phyloP scores from a whole-genome alignment of 2,329 filamentous ascomycete species.

The Diplodia sapinea region DNA sequence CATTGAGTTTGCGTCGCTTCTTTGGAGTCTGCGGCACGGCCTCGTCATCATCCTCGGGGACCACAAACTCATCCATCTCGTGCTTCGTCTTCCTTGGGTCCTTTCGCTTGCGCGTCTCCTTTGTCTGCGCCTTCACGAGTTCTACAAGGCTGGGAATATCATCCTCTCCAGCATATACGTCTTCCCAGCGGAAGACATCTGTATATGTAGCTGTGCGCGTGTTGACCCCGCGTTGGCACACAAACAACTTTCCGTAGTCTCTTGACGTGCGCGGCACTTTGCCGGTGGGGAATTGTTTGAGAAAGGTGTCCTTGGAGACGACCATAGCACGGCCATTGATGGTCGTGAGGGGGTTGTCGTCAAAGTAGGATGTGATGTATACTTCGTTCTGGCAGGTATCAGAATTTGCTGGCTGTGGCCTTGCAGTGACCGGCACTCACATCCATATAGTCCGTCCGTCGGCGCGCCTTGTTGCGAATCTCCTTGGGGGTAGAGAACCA shows the following conservation, averaged over 20 bases:
- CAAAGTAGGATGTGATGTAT: slow-evolving; percentile 86
- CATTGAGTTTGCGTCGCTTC: slow-evolving; percentile 56
- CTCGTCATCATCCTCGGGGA: slow-evolving; percentile 47
- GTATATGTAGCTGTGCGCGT: slow-evolving; percentile 89
- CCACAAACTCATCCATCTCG: slow-evolving; percentile 54
- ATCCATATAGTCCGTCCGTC: slow-evolving; percentile 76
- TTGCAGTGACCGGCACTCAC: slow-evolving; percentile 49
- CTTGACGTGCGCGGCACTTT: slow-evolving; percentile 73
- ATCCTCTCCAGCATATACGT: slow-evolving; percentile 73
- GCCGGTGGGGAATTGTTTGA: slow-evolving; percentile 72
- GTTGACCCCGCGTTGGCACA: slow-evolving; percentile 89
- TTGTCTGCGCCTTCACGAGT: slow-evolving; percentile 73
- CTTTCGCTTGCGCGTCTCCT: slow-evolving; percentile 66
- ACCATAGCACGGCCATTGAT: slow-evolving; percentile 89
- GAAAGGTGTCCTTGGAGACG: slow-evolving; percentile 74
- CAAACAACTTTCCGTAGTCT: slow-evolving; percentile 83
- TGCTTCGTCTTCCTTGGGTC: slow-evolving; percentile 41
- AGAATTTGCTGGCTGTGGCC: slow-evolving; percentile 33
- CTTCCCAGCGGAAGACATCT: slow-evolving; percentile 89
- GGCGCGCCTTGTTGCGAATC: slow-evolving; percentile 81
- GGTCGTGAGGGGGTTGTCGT: slow-evolving; percentile 82
- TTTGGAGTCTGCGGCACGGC: slow-evolving; percentile 52
- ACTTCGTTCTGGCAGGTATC: slow-evolving; percentile 77
- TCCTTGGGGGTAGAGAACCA: slow-evolving; percentile 96
- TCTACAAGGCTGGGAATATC: slow-evolving; percentile 70